Percentiles rank a stretch among this genome's conserved stretches.
These are phyloP conservation scores for Vinca minor DNA, from an alignment of 257 asterid genomes.

Conservation along the genomic window DNA sequence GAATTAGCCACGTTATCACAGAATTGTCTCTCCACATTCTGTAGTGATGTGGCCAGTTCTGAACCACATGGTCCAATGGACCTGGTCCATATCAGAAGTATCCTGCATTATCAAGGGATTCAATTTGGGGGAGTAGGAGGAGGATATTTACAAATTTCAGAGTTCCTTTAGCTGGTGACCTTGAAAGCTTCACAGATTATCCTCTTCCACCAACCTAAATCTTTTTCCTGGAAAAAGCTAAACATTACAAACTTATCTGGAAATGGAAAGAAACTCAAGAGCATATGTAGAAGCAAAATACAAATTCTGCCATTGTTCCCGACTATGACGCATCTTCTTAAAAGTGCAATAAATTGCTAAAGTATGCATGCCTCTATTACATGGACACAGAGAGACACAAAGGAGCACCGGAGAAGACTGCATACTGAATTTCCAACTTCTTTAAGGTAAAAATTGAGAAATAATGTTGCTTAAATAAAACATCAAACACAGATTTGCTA, in stretches of 20 bases:
- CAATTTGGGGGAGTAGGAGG: neutral
- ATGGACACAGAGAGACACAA: too few species aligned
- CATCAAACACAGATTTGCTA: neutral
- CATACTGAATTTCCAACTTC: neutral
- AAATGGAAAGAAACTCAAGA: neutral
- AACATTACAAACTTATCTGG: neutral
- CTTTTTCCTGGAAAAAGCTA: conserved; percentile 2
- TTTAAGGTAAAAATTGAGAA: neutral
- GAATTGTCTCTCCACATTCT: too few species aligned
- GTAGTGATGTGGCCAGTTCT: too few species aligned
- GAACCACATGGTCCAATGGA: too few species aligned
- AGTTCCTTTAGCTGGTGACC: neutral
- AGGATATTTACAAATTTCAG: conserved; percentile 10
- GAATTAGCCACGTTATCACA: too few species aligned
- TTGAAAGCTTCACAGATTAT: neutral
- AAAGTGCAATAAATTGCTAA: neutral
- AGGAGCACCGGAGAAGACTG: neutral
- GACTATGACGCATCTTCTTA: neutral
- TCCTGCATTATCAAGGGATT: neutral
- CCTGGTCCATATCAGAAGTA: too few species aligned
- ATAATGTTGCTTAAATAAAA: neutral
- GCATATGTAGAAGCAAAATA: too few species aligned
- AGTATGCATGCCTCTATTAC: neutral
- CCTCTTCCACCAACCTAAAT: conserved; percentile 9
- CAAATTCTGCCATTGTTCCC: neutral